phyloP scores from a whole-genome alignment of 1,284 basidiomycete species.

The Vanrija sp. region DNA sequence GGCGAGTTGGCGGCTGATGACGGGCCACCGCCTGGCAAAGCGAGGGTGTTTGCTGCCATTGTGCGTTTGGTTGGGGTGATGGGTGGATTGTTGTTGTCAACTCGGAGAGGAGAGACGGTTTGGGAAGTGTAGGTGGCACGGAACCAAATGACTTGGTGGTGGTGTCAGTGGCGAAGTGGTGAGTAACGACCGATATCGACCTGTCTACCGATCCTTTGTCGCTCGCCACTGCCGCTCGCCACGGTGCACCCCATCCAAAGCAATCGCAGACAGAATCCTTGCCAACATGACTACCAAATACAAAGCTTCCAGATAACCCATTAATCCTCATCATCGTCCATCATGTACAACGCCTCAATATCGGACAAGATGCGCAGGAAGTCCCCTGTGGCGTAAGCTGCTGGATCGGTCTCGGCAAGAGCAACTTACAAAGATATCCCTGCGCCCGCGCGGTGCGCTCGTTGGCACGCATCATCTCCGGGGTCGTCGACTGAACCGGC shows the following conservation, averaged over 20 bases:
- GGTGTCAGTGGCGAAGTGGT: background rate
- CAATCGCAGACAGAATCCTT: too few relatives aligned
- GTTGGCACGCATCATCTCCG: conserved; percentile 2
- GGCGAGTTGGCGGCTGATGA: conserved; percentile 5
- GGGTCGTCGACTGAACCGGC: background rate
- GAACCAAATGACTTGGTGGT: background rate
- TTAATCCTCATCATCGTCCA: conserved; percentile 30
- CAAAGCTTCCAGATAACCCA: background rate
- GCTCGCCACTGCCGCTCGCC: too few relatives aligned
- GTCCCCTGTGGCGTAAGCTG: conserved; percentile 60
- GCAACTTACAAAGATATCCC: conserved; percentile 58
- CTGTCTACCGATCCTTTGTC: too few relatives aligned
- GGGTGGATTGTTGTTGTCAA: background rate
- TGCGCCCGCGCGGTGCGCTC: conserved; percentile 65
- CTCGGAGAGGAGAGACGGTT: background rate
- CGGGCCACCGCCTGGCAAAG: conserved; percentile 5
- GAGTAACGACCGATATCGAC: too few relatives aligned
- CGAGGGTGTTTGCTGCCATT: conserved; percentile 12
- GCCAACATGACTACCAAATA: background rate
- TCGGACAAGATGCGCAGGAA: conserved; percentile 82
- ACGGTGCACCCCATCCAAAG: too few relatives aligned
- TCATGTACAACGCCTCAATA: conserved; percentile 57
- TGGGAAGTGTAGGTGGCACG: background rate
- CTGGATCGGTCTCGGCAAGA: background rate
- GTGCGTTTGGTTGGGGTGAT: background rate